Conservation (phyloP, 192 early-diverging fungal genomes). For the Podila minutissima region DNA sequence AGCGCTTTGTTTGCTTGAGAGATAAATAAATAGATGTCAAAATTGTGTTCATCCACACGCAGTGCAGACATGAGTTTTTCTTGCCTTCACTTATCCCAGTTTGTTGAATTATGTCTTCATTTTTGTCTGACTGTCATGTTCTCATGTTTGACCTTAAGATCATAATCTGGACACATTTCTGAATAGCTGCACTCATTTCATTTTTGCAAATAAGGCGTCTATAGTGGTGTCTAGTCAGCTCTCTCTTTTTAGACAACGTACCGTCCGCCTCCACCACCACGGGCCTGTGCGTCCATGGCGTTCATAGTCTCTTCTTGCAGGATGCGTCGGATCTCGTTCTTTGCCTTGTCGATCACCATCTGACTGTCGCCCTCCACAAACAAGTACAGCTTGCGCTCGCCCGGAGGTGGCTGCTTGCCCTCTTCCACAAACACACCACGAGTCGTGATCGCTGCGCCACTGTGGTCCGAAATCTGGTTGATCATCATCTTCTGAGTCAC, state of each 20-base stretch:
- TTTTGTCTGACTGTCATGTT: too few species aligned
- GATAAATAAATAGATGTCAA: too few species aligned
- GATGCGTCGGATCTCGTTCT: conserved; percentile 93
- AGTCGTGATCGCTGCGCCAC: conserved; percentile 96
- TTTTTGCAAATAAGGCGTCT: too few species aligned
- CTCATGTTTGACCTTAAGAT: too few species aligned
- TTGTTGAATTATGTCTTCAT: too few species aligned
- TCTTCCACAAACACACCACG: conserved; percentile 89
- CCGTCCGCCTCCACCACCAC: conserved; percentile 38
- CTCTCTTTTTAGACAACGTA: background rate
- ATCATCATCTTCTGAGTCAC: conserved; percentile 94
- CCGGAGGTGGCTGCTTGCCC: conserved; percentile 80
- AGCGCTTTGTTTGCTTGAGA: too few species aligned
- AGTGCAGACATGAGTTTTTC: too few species aligned
- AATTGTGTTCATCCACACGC: too few species aligned
- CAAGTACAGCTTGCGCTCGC: conserved; percentile 93
- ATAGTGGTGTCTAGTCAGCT: too few species aligned
- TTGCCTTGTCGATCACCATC: conserved; percentile 89
- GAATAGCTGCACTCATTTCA: too few species aligned
- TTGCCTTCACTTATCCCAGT: too few species aligned
- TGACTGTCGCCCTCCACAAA: conserved; percentile 96
- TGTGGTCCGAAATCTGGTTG: conserved; percentile 89
- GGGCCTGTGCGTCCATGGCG: conserved; percentile 74
- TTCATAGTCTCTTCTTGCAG: conserved; percentile 87
- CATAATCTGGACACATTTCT: too few species aligned